Base-by-base conservation (phyloP, 352 stramenopile genomes). In the Globisporangium alternatum region DNA sequence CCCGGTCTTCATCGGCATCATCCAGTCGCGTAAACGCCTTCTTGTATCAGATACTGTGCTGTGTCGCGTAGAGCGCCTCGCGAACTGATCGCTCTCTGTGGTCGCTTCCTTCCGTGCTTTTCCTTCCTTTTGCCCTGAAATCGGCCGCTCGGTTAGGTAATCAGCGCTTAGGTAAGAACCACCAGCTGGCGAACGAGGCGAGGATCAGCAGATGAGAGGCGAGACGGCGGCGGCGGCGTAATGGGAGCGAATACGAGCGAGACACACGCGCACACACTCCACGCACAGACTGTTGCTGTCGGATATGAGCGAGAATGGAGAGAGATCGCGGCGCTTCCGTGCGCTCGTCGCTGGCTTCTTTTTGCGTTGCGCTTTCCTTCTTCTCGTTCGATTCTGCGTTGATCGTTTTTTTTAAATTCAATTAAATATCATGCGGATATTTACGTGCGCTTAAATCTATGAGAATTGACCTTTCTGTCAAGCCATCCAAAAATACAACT, bases 141-240 rank as follows among this genome's bases (percentile, higher is more conserved):
- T n/a, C 10, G 17, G 22, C 8, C 25, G 44, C 48, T 55, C 35
- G 35, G 48, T 55, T 55, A 55, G 48, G 48, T 55, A 55, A 55
- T 31, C 48, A 35, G 30, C 48, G 17, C 22, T 31, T 35, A 19
- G 48, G 30, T 35, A 33, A 35, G 48, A 21, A 35, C 19, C 12
- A 22, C 48, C 22, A 35, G 48, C 22, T 17, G 48, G 12, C 6
- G 45, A 25, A 25, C 19, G n/a, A 28, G 6, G 47, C 47, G 22
- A 10, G 22, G 22, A 55, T 55, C 48, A 55, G 25, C 48, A 55
- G 39, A 55, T 22, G 5, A 28, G 25, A 28, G 25, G 45, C 45
- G 19, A 52, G 45, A 31, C 15, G 19, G 44, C 21, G n/a, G 15
- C 6, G 17, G 19, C 10, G 19, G 21, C 45, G 45, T 31, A 31